Evolutionary conservation across 345 rosid genomes (phyloP).

Genomic region (Eucalyptus sp.): DNA sequence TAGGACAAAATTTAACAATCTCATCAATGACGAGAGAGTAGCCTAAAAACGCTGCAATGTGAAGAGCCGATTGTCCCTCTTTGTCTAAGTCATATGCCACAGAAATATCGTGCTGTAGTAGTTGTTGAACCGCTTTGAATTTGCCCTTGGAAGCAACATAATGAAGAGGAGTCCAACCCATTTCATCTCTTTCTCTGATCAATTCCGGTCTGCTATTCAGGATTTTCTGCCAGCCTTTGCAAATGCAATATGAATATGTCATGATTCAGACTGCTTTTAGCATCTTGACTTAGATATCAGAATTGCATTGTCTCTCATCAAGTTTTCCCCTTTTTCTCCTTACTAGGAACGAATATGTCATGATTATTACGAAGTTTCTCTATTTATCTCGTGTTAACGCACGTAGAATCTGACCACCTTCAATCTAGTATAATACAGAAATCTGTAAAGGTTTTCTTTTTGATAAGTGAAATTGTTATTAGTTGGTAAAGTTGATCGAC

Average conservation of each 20-base stretch:
- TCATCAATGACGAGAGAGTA: fast-evolving
- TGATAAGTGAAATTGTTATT: neutral
- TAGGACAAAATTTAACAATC: too few species aligned
- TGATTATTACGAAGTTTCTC: too few species aligned
- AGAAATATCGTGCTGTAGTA: fast-evolving
- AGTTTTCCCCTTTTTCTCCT: too few species aligned
- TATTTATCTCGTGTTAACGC: too few species aligned
- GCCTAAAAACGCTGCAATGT: too few species aligned
- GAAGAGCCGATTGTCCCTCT: too few species aligned
- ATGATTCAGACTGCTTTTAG: neutral
- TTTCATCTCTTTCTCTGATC: too few species aligned
- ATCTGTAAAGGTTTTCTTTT: neutral
- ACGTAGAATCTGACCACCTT: neutral
- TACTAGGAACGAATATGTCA: too few species aligned
- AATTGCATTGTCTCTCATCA: too few species aligned
- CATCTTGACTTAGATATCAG: neutral
- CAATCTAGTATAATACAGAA: neutral
- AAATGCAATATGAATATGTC: neutral
- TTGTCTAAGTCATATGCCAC: too few species aligned
- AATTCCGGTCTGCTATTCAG: neutral
- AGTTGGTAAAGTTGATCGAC: neutral
- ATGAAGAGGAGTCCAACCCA: too few species aligned
- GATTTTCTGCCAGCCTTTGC: neutral
- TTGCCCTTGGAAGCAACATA: fast-evolving
- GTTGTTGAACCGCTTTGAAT: fast-evolving